Evolutionary conservation across 1,284 basidiomycete genomes (phyloP), one percentile per base, ranked within the genome.

Genomic region (Trichosporon sp.): DNA sequence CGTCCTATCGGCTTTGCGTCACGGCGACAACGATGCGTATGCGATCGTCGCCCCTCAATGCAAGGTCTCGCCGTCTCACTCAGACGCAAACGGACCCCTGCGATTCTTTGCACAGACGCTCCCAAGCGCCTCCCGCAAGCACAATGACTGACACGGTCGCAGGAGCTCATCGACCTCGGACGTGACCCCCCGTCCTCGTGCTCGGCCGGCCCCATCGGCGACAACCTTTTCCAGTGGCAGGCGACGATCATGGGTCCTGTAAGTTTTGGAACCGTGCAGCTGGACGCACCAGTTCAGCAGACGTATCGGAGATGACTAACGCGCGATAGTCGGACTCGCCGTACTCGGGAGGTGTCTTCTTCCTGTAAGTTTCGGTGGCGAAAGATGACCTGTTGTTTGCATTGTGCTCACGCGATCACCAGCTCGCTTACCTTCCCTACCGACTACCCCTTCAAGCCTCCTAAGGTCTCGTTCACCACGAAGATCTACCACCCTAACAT

Each of bases 401-500:
- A 3, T 69, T 66, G 70, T 51, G 5, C 51, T 59, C 40, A 31
- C 46, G n/a, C 68, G 56, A 19, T 66, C 59, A 37, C 10, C 64
- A 83, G 83, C 56, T 83, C 81, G 61, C 76, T 87, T 68, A 85
- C 83, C 72, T 85, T 86, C 84, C 81, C 83, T 61, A 83, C 82
- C 78, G 95, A 98, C 85, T 98, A 98, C 87, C 95, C 95, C 56
- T 97, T 98, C 91, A 96, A 96, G 88, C 96, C 97, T 54, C 97
- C 97, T 84, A 98, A 98, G 89, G 94, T 99, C 85, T 92, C 92
- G 86, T 99, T 99, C 87, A 95, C 93, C 79, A 99, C 96, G 82
- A 98, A 89, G 83, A 88, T 88, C 82, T 86, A 86, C 80, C 87
- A 88, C 83, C 87, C 87, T 51, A 88, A 88, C 81, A 87, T 88